Conservation (phyloP, 495 filamentous ascomycete species). For the Rostrohypoxylon terebratum region DNA sequence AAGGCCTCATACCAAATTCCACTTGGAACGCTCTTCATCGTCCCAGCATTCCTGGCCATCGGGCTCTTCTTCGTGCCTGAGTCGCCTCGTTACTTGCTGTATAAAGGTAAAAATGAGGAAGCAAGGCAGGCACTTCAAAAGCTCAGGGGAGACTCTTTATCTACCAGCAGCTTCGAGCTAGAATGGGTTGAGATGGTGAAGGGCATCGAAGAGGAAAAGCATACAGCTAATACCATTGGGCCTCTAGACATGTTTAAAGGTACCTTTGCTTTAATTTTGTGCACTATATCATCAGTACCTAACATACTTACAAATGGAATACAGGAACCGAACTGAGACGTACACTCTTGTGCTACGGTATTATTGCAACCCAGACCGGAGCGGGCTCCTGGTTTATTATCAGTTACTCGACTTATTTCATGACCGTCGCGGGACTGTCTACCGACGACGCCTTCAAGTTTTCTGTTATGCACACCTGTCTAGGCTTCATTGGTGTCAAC, state of each 20-base stretch:
- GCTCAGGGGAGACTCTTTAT: constrained; percentile 48
- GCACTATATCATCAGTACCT: constrained; percentile 3
- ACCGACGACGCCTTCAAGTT: constrained; percentile 56
- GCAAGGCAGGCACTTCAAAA: constrained; percentile 49
- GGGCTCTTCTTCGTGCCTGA: constrained; percentile 67
- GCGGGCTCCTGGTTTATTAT: constrained; percentile 57
- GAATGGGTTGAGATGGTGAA: constrained; percentile 55
- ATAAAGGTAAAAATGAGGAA: constrained; percentile 48
- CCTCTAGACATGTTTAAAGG: constrained; percentile 54
- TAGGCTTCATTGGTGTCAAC: constrained; percentile 56
- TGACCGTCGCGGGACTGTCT: constrained; percentile 53
- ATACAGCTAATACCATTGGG: constrained; percentile 46
- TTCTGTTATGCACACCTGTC: constrained; percentile 53
- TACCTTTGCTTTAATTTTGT: neutral
- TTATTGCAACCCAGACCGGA: constrained; percentile 52
- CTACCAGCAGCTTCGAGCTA: constrained; percentile 48
- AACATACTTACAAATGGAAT: constrained; percentile 19
- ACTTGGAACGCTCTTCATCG: constrained; percentile 64
- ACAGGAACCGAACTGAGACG: constrained; percentile 53
- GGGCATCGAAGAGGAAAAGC: constrained; percentile 55
- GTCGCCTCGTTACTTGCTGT: constrained; percentile 62
- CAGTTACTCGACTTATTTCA: constrained; percentile 57
- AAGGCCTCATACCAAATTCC: constrained; percentile 64
- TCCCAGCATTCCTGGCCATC: constrained; percentile 59
- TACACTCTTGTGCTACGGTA: constrained; percentile 54